Conservation (phyloP, 208 protist species). For the Tritrichomonas foetus region DNA sequence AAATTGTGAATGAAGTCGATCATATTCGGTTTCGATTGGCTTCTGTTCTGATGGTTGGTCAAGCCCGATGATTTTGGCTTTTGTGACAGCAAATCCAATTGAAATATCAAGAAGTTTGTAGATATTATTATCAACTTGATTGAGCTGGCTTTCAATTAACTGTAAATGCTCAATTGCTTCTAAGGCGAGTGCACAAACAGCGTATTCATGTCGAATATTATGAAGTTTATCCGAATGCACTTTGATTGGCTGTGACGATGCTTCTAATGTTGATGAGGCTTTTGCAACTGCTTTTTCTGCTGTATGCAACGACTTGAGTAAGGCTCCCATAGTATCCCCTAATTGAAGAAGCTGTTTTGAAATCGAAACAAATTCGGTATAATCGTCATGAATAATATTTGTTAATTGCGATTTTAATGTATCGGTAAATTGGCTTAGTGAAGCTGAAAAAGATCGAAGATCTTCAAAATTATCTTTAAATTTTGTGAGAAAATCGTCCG, state of each 20-base stretch:
- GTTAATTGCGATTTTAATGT: background rate
- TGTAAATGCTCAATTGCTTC: background rate
- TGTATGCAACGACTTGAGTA: background rate
- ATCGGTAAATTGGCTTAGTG: background rate
- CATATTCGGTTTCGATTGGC: background rate
- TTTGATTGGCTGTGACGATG: constrained; percentile 6
- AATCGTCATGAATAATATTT: constrained; percentile 36
- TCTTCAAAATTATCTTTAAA: background rate
- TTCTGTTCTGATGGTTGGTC: background rate
- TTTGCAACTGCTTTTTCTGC: background rate
- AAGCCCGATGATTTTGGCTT: background rate
- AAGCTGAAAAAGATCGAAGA: background rate
- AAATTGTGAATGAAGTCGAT: background rate
- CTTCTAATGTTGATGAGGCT: background rate
- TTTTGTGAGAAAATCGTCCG: background rate
- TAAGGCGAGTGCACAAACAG: background rate
- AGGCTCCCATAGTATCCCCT: background rate
- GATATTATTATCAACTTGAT: background rate
- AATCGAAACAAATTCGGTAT: background rate
- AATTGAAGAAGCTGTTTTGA: constrained; percentile 19
- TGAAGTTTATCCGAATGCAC: constrained; percentile 28
- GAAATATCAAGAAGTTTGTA: background rate
- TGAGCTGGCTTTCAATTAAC: background rate
- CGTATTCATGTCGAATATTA: background rate
- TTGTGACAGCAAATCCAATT: background rate